These are phyloP conservation scores for Epichloe baconii DNA, from an alignment of 2,329 filamentous ascomycete species.

Conservation along the genomic window DNA sequence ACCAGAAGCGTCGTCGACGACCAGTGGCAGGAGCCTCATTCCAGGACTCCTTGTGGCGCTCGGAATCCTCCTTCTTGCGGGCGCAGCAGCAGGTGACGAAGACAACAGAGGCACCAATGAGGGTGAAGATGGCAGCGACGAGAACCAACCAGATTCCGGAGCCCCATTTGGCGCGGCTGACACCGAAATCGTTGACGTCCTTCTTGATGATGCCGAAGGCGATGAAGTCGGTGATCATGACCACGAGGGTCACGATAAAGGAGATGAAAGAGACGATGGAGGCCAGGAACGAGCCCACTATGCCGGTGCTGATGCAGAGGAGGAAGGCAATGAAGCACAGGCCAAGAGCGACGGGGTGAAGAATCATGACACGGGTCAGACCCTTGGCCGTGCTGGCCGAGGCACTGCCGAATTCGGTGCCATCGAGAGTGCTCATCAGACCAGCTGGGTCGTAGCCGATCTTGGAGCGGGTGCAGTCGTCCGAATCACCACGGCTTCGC, in stretches of 20 bases:
- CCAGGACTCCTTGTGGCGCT: conserved; percentile 14
- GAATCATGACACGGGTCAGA: conserved; percentile 46
- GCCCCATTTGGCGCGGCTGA: conserved; percentile 35
- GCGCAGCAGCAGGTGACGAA: conserved; percentile 49
- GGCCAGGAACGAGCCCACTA: conserved; percentile 39
- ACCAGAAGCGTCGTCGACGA: conserved; percentile 10
- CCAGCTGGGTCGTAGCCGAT: conserved; percentile 44
- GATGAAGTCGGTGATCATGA: conserved; percentile 43
- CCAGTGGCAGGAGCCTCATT: conserved; percentile 6
- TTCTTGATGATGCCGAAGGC: conserved; percentile 39
- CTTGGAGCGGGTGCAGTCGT: conserved; percentile 32
- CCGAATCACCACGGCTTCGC: conserved; percentile 16
- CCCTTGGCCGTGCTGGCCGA: conserved; percentile 30
- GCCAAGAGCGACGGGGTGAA: conserved; percentile 47
- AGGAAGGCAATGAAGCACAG: conserved; percentile 47
- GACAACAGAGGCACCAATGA: conserved; percentile 43
- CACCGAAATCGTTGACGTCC: conserved; percentile 38
- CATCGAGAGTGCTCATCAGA: conserved; percentile 27
- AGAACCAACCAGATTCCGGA: conserved; percentile 46
- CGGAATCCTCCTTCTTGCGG: conserved; percentile 22
- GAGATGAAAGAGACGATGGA: conserved; percentile 36
- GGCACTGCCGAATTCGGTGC: conserved; percentile 27
- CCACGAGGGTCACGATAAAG: conserved; percentile 36
- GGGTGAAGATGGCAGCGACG: conserved; percentile 38
- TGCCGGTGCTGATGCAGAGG: conserved; percentile 36